Evolutionary conservation across 2,329 filamentous ascomycete species (phyloP).

Genomic region (Calonectria fujianensis): DNA sequence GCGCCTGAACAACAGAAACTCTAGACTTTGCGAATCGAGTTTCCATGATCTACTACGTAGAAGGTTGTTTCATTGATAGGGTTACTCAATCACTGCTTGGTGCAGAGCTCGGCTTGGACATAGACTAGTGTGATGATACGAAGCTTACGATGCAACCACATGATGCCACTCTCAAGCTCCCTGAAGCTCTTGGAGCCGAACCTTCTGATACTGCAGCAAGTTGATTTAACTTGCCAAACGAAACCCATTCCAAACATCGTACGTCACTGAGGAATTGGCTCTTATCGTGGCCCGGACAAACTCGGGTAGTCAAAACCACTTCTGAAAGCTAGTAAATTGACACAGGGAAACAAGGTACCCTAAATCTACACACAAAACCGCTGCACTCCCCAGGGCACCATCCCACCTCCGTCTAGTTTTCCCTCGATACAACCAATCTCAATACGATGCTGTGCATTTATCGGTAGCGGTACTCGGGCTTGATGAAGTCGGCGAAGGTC

Average conservation of each 20-base stretch:
- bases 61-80: conserved; percentile 7
- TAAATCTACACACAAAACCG: conserved; percentile 65
- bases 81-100: background rate
- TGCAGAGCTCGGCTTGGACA: background rate
- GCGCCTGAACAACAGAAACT: background rate
- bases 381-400: conserved; percentile 51
- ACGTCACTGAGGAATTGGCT: conserved; percentile 22
- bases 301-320: conserved; percentile 51
- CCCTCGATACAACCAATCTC: conserved; percentile 52
- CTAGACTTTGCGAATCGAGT: background rate
- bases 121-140: conserved; percentile 12
- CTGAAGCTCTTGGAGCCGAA: background rate
- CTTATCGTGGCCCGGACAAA: background rate
- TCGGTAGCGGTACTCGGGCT: conserved; percentile 92
- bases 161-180: background rate
- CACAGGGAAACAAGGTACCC: conserved; percentile 59
- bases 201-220: background rate
- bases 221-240: background rate
- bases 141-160: conserved; percentile 16
- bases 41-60: background rate
- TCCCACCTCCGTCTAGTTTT: conserved; percentile 51
- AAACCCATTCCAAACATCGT: background rate
- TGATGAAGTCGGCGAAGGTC: conserved; percentile 97
- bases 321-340: conserved; percentile 60
- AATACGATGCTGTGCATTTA: conserved; percentile 56